phyloP scores from a whole-genome alignment of 768 basidiomycete genomes.

The Boletus rufocinnamomeus region DNA sequence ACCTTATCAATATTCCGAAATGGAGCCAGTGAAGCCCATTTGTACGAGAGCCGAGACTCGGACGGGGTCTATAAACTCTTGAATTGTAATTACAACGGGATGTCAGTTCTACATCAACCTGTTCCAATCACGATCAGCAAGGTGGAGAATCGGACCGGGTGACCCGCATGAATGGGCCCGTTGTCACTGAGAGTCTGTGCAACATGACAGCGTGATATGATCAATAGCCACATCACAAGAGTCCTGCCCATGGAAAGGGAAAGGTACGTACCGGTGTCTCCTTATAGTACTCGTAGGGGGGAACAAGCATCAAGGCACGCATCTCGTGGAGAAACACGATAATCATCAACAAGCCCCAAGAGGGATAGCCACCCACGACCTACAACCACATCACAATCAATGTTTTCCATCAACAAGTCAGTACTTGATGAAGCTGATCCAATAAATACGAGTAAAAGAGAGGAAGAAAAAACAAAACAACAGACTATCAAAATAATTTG shows the following conservation, averaged over 20 bases:
- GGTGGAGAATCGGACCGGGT: too few species aligned
- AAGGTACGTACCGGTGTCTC: too few species aligned
- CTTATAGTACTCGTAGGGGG: too few species aligned
- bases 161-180: too few species aligned
- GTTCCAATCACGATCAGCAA: too few species aligned
- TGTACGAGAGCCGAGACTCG: too few species aligned
- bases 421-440: background rate
- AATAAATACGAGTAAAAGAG: background rate
- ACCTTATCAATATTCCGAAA: too few species aligned
- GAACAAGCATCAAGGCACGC: background rate
- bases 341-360: background rate
- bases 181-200: background rate
- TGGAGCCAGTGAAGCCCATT: too few species aligned
- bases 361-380: background rate
- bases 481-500: background rate
- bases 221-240: background rate
- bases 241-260: background rate
- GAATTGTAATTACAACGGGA: background rate
- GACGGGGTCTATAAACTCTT: too few species aligned
- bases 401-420: background rate
- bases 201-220: background rate
- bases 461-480: background rate
- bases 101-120: background rate
- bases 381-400: background rate
- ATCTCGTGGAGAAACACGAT: background rate